These are phyloP conservation scores for Boletellus emodensis DNA, from an alignment of 768 basidiomycete genomes.

Conservation along the genomic window DNA sequence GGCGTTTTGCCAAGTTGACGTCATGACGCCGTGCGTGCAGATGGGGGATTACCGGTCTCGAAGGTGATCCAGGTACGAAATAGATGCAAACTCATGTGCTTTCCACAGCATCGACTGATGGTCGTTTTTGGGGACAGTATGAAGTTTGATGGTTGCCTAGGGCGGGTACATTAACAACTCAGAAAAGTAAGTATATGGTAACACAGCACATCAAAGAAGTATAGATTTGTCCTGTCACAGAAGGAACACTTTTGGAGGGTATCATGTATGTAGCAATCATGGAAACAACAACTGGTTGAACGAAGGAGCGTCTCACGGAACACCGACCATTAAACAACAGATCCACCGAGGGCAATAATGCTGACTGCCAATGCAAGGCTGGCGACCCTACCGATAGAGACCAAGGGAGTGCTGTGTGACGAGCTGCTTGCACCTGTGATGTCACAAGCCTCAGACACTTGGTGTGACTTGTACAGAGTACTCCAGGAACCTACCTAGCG, in stretches of 20 bases:
- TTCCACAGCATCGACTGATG: not conserved
- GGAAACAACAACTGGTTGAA: not conserved
- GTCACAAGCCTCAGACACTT: not conserved
- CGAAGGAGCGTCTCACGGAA: no score
- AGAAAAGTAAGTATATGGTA: not conserved
- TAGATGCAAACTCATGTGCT: not conserved
- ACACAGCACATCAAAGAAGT: not conserved
- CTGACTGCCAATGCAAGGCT: conserved; percentile 8
- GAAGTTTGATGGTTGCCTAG: conserved; percentile 23
- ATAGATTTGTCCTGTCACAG: conserved; percentile 2
- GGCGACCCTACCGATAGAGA: not conserved
- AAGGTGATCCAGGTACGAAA: conserved; percentile 17
- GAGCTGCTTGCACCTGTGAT: conserved; percentile 1
- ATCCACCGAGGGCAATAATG: not conserved
- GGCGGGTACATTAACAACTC: no score
- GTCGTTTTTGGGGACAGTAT: conserved; percentile 3
- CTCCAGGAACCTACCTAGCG: conserved; percentile 1
- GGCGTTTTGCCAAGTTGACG: not conserved
- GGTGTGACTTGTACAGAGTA: not conserved
- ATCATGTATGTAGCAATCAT: not conserved
- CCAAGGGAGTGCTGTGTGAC: conserved; percentile 4
- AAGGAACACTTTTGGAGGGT: not conserved
- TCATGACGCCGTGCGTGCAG: conserved; percentile 1
- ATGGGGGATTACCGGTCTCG: conserved; percentile 15
- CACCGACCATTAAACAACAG: not conserved